Evolutionary conservation across 495 filamentous ascomycete genomes (phyloP).

Genomic region (Sporormia fimetaria): DNA sequence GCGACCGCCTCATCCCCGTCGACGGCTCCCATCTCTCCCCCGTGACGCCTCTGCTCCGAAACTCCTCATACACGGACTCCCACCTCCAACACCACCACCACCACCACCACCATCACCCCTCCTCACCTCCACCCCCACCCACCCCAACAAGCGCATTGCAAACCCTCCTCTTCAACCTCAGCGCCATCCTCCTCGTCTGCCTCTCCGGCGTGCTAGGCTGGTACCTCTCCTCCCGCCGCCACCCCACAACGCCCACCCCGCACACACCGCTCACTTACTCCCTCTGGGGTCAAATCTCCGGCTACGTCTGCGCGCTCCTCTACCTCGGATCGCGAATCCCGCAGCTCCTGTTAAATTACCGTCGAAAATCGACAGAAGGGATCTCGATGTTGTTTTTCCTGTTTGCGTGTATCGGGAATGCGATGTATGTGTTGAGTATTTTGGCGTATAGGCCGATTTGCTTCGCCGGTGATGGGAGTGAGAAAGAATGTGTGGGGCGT

Average conservation of each 20-base stretch:
- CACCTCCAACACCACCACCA: constrained; percentile 34
- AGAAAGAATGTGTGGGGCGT: constrained; percentile 38
- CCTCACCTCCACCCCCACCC: constrained; percentile 34
- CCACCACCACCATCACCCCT: constrained; percentile 8
- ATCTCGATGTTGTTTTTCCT: constrained; percentile 89
- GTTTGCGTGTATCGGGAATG: constrained; percentile 88
- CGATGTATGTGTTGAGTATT: constrained; percentile 88
- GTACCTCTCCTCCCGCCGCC: constrained; percentile 45
- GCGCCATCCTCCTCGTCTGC: constrained; percentile 66
- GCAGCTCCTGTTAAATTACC: constrained; percentile 81
- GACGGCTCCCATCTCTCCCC: constrained; percentile 66
- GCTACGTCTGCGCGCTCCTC: constrained; percentile 47
- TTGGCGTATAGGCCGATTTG: constrained; percentile 69
- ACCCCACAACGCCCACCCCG: constrained; percentile 22
- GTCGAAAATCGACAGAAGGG: constrained; percentile 80
- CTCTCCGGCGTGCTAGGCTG: constrained; percentile 73
- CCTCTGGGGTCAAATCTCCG: constrained; percentile 49
- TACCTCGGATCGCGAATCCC: constrained; percentile 84
- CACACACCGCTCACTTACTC: constrained; percentile 48
- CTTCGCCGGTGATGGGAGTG: constrained; percentile 1
- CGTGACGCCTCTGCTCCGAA: constrained; percentile 49
- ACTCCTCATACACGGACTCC: constrained; percentile 1
- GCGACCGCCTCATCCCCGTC: constrained; percentile 39
- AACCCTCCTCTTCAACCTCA: constrained; percentile 55
- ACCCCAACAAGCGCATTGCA: constrained; percentile 35